Evolutionary conservation across 1,139 yeast genomes (phyloP).

Genomic region (Yamadazyma epiphylla): DNA sequence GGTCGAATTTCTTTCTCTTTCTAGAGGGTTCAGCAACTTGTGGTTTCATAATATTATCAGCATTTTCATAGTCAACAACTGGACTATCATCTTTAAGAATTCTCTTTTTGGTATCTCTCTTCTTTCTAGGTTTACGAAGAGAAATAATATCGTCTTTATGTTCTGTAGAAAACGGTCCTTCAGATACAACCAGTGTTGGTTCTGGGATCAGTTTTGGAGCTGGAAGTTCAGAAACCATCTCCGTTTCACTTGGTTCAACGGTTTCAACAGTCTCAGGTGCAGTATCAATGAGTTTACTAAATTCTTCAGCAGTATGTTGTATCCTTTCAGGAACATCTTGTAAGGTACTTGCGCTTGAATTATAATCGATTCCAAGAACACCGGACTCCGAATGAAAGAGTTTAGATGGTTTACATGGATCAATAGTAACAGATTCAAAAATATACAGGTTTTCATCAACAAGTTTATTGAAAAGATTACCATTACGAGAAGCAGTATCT

Average conservation of each 20-base stretch:
- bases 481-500: slow-evolving; percentile 2
- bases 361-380: background rate
- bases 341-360: background rate
- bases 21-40: slow-evolving; percentile 12
- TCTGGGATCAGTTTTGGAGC: background rate
- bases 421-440: slow-evolving; percentile 2
- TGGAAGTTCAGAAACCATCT: background rate
- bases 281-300: background rate
- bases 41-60: slow-evolving; percentile 44
- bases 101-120: slow-evolving; percentile 7
- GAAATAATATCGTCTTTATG: slow-evolving; percentile 55
- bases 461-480: slow-evolving; percentile 17
- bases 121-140: slow-evolving; percentile 30
- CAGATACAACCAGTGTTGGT: background rate
- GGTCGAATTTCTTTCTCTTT: slow-evolving; percentile 57
- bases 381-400: slow-evolving; percentile 1
- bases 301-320: background rate
- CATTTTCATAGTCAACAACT: slow-evolving; percentile 44
- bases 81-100: slow-evolving; percentile 14
- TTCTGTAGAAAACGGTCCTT: slow-evolving; percentile 10
- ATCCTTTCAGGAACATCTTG: background rate
- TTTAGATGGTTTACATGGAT: slow-evolving; percentile 2
- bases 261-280: background rate
- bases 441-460: slow-evolving; percentile 9
- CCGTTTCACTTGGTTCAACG: background rate